Percentiles rank a stretch among this genome's conserved stretches.
These are phyloP conservation scores for Chlamydomonas schloesseri DNA, from an alignment of 139 green algal species.

Conservation along the genomic window DNA sequence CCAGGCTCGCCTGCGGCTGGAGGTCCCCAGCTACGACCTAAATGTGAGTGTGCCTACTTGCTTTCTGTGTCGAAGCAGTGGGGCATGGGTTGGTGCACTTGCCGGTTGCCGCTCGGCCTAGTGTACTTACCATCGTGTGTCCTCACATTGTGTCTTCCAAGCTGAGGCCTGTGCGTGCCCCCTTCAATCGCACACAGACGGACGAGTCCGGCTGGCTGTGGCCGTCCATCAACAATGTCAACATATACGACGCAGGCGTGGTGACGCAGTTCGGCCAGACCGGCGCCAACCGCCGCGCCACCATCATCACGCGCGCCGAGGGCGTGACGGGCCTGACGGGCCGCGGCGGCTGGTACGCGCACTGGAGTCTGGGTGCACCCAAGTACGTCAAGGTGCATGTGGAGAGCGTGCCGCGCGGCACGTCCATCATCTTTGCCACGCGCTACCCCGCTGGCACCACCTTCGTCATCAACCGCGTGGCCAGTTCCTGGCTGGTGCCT, in stretches of 20 bases:
- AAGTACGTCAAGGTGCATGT: background rate
- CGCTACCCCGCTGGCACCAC: slow-evolving; percentile 58
- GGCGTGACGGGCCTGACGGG: background rate
- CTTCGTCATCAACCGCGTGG: slow-evolving; percentile 21
- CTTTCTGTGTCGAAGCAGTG: too few species aligned
- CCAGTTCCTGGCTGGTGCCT: background rate
- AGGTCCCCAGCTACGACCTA: background rate
- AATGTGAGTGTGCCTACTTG: too few species aligned
- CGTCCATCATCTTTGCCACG: slow-evolving; percentile 52
- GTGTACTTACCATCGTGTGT: too few species aligned
- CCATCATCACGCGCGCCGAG: background rate
- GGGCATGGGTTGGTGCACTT: too few species aligned
- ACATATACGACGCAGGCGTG: background rate
- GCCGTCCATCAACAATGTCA: background rate
- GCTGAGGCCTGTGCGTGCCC: too few species aligned
- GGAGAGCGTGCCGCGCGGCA: background rate
- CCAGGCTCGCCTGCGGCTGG: background rate
- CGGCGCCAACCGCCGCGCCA: background rate
- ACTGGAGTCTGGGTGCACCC: background rate
- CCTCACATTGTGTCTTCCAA: too few species aligned
- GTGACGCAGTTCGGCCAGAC: background rate
- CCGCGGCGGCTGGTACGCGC: background rate
- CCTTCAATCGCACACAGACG: too few species aligned
- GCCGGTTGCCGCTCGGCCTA: too few species aligned
- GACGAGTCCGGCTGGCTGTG: background rate